These are phyloP conservation scores for Candida gigantensis DNA, from an alignment of 1,139 yeast species.

Conservation along the genomic window DNA sequence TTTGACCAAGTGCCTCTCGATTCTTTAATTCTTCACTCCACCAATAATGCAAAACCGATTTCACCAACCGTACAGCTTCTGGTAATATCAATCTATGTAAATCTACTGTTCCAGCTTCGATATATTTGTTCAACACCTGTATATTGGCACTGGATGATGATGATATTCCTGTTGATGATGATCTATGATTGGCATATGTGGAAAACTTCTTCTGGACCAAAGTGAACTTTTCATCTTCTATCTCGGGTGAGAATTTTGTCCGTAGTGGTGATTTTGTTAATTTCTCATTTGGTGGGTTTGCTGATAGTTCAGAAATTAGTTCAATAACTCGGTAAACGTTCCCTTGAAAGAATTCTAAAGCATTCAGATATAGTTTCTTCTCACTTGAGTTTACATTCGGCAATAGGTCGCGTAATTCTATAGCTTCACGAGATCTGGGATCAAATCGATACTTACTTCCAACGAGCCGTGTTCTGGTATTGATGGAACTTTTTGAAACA, in stretches of 20 bases:
- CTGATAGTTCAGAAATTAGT: constrained; percentile 17
- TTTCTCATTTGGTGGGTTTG: not conserved
- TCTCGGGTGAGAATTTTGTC: not conserved
- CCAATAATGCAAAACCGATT: constrained; percentile 45
- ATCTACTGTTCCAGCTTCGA: constrained; percentile 37
- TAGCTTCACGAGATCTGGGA: constrained; percentile 17
- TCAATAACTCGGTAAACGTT: constrained; percentile 34
- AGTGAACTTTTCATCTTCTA: constrained; percentile 6
- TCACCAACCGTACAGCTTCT: constrained; percentile 41
- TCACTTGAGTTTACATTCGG: constrained; percentile 23
- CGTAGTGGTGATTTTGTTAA: not conserved
- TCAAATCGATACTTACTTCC: constrained; percentile 15
- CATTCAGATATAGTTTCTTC: constrained; percentile 34
- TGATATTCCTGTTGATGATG: not conserved
- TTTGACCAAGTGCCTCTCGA: constrained; percentile 41
- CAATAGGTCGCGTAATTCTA: constrained; percentile 21
- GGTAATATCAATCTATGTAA: constrained; percentile 51
- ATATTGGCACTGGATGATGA: too few relatives aligned
- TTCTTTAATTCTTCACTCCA: constrained; percentile 50
- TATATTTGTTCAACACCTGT: constrained; percentile 6
- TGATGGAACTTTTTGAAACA: constrained; percentile 23
- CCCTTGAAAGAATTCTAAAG: constrained; percentile 42
- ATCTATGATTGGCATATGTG: constrained; percentile 1
- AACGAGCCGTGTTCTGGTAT: constrained; percentile 2
- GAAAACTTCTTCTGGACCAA: constrained; percentile 6